Conservation (phyloP, 1,284 basidiomycete genomes). For the Sphagnurus paluster region DNA sequence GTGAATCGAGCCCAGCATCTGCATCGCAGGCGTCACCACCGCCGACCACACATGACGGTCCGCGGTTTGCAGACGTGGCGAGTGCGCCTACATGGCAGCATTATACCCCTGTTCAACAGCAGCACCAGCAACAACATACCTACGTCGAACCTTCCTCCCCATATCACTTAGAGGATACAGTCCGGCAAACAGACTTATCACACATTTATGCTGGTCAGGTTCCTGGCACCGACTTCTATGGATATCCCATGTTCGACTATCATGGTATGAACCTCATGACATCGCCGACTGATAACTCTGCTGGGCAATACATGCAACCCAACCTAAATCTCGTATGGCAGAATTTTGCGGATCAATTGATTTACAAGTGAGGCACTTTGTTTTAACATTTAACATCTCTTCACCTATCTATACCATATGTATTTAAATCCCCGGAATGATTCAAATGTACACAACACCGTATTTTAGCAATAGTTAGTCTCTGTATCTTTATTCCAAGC, state of each 20-base stretch:
- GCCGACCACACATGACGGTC: slow-evolving; percentile 20
- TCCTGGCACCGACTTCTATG: too few species aligned
- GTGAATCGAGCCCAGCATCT: slow-evolving; percentile 36
- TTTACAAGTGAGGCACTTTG: slow-evolving; percentile 28
- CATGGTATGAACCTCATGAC: slow-evolving; percentile 30
- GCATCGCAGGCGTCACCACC: slow-evolving; percentile 32
- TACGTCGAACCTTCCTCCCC: slow-evolving; percentile 19
- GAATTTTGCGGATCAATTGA: slow-evolving; percentile 46
- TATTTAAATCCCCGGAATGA: slow-evolving; percentile 9
- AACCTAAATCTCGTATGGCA: slow-evolving; percentile 44
- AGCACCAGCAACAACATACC: slow-evolving; percentile 7
- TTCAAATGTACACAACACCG: slow-evolving; percentile 10
- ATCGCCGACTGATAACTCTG: slow-evolving; percentile 25
- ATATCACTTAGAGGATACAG: slow-evolving; percentile 21
- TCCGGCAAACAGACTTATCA: slow-evolving; percentile 14
- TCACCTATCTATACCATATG: not conserved
- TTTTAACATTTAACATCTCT: not conserved
- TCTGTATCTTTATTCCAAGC: too few species aligned
- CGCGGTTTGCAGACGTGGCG: slow-evolving; percentile 20
- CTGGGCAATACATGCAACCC: slow-evolving; percentile 33
- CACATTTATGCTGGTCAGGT: slow-evolving; percentile 15
- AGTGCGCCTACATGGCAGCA: slow-evolving; percentile 24
- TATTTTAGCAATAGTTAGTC: slow-evolving; percentile 21
- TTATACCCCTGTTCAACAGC: slow-evolving; percentile 13
- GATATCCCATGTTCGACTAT: slow-evolving; percentile 28